Evolutionary conservation across 768 basidiomycete genomes (phyloP), one percentile per base, ranked within the genome.

Genomic region (Boletellus ananas): DNA sequence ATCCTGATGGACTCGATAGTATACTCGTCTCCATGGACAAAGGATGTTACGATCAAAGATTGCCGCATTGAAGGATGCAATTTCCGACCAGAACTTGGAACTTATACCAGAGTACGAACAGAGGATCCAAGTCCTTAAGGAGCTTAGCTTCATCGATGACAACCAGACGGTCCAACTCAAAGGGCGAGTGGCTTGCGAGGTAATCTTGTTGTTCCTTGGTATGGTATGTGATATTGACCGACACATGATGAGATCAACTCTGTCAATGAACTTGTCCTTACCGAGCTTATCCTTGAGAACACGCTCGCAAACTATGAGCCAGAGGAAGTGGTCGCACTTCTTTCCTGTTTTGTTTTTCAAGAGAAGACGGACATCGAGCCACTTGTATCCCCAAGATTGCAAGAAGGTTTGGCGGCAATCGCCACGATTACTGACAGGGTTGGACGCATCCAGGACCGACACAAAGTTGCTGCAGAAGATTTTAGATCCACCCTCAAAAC

Each of bases 181-280:
- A 66, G 96, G 96, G 16, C 83, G 96, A 43, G 96, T 99, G 14
- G 96, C 96, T 29, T 99, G 96, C 74, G 96, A 99, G 77, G 94
- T 94, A 51, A 45, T 71, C 21, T 31, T 18, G 4, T 10, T 29
- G 4, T 29, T 25, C 39, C 46, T 47, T 1, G 11, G 13, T 14
- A 9, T 42, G 40, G 33, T 18, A 21, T 35, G 20, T 25, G 23
- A 17, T 23, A 34, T 29, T 50, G 33, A 57, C 33, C 4, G 6
- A 50, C 49, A 37, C 34, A 55, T 38, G 23, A 11, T 49, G 60
- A 97, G 94, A 98, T 99, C 65, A 99, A 99, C 66, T 97, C 95
- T 7, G 91, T 88, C n/a, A 92, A 91, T 55, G 96, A 98, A 61
- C 87, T 99, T 21, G 81, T 99, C 42, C 75, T 98, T 41, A 99